Conservation (phyloP, 1,139 yeast species). For the Hyphopichia burtonii region DNA sequence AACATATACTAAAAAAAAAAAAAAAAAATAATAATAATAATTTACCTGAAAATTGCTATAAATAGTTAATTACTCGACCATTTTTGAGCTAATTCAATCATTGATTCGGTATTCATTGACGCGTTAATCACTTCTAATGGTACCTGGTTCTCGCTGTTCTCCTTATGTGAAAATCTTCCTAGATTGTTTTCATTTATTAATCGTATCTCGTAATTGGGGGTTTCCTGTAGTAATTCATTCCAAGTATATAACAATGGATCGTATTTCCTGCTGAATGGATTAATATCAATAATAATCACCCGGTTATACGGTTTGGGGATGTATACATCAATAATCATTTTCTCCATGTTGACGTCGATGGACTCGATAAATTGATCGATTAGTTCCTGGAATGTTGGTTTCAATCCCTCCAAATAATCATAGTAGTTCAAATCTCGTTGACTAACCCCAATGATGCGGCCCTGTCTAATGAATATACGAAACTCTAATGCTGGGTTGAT, state of each 20-base stretch:
- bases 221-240: constrained; percentile 58
- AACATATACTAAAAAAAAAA: too few relatives aligned
- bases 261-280: constrained; percentile 77
- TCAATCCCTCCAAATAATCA: constrained; percentile 55
- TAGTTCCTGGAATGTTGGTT: constrained; percentile 43
- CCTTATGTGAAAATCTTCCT: constrained; percentile 74
- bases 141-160: constrained; percentile 86
- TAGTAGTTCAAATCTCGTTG: constrained; percentile 88
- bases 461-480: constrained; percentile 71
- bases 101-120: constrained; percentile 57
- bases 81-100: constrained; percentile 63
- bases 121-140: constrained; percentile 92
- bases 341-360: constrained; percentile 48
- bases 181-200: constrained; percentile 66
- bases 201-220: constrained; percentile 46
- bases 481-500: constrained; percentile 90
- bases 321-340: constrained; percentile 76
- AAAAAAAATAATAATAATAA: too few relatives aligned
- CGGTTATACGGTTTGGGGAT: constrained; percentile 70
- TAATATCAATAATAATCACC: constrained; percentile 75
- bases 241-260: constrained; percentile 80
- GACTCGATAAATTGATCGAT: constrained; percentile 53
- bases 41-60: too few relatives aligned
- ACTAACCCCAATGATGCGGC: constrained; percentile 65
- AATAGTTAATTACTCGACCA: constrained; percentile 41